Evolutionary conservation across 805 yeast species (phyloP).

Genomic region (Diddensiella transvaalensis): DNA sequence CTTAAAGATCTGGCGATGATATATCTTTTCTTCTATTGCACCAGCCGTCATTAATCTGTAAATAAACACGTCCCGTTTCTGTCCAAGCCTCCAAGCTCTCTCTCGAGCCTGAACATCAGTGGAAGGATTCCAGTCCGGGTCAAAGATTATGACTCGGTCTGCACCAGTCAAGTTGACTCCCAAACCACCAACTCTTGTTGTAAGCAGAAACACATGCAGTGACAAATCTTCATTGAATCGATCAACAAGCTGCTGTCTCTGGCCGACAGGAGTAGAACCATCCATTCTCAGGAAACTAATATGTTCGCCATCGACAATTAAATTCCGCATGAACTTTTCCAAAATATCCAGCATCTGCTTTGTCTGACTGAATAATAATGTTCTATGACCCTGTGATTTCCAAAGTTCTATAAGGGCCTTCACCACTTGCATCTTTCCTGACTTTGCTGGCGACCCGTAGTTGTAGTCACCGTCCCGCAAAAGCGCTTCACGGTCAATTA

Average conservation of each 20-base stretch:
- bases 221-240: conserved; percentile 60
- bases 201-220: conserved; percentile 67
- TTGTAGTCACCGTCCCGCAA: conserved; percentile 31
- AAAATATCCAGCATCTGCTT: conserved; percentile 89
- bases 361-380: conserved; percentile 86
- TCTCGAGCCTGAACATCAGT: conserved; percentile 97
- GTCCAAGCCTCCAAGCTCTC: conserved; percentile 96
- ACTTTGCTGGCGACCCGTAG: conserved; percentile 47
- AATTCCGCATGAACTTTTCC: conserved; percentile 56
- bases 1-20: conserved; percentile 94
- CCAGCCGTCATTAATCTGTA: conserved; percentile 93
- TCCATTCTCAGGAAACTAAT: conserved; percentile 81
- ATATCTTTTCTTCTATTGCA: conserved; percentile 92
- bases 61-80: conserved; percentile 84
- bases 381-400: conserved; percentile 72
- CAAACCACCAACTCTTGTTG: conserved; percentile 94
- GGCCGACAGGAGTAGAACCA: conserved; percentile 79
- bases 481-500: conserved; percentile 48
- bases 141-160: conserved; percentile 86
- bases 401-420: conserved; percentile 70
- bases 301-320: conserved; percentile 28
- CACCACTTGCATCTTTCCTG: conserved; percentile 91
- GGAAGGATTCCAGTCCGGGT: conserved; percentile 99
- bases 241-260: conserved; percentile 78
- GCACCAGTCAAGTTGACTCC: conserved; percentile 96